Conservation (phyloP, 2,329 filamentous ascomycete genomes). For the Didymella keratinophila region DNA sequence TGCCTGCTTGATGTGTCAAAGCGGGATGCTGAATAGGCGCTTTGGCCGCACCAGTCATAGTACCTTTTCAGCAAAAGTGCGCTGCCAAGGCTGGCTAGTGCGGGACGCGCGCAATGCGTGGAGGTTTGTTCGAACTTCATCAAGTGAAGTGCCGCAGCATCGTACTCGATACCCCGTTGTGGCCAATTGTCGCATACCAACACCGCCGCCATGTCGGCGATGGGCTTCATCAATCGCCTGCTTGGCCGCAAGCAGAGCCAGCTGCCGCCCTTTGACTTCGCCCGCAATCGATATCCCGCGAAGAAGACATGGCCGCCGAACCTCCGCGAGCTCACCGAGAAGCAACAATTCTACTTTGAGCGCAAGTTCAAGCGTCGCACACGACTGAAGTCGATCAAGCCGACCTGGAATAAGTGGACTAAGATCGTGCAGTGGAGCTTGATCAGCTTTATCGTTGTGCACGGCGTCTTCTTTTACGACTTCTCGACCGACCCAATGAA, state of each 20-base stretch:
- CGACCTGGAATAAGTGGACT: constrained; percentile 70
- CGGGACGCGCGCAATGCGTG: constrained; percentile 13
- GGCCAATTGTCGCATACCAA: constrained; percentile 19
- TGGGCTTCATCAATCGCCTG: constrained; percentile 57
- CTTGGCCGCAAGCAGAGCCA: constrained; percentile 53
- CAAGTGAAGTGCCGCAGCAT: constrained; percentile 11
- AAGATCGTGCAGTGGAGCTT: constrained; percentile 67
- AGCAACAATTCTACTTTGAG: constrained; percentile 80
- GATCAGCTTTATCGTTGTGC: constrained; percentile 60
- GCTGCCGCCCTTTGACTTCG: constrained; percentile 52
- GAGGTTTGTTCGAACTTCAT: constrained; percentile 34
- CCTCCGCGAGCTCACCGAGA: constrained; percentile 71
- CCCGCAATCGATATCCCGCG: constrained; percentile 67
- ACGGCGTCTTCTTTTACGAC: constrained; percentile 70
- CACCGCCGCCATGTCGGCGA: constrained; percentile 18
- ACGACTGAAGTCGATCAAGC: constrained; percentile 67
- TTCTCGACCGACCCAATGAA: constrained; percentile 51
- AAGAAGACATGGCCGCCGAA: constrained; percentile 82
- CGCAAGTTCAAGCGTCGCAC: constrained; percentile 78
- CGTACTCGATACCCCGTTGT: constrained; percentile 3
- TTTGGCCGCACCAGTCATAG: constrained; percentile 28
- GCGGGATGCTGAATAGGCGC: constrained; percentile 19
- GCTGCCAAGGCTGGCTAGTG: constrained; percentile 28
- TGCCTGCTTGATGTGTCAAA: constrained; percentile 18
- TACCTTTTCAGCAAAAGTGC: constrained; percentile 30